Base-by-base conservation (phyloP, 2,329 filamentous ascomycete species). In the Stylonectria norvegica region DNA sequence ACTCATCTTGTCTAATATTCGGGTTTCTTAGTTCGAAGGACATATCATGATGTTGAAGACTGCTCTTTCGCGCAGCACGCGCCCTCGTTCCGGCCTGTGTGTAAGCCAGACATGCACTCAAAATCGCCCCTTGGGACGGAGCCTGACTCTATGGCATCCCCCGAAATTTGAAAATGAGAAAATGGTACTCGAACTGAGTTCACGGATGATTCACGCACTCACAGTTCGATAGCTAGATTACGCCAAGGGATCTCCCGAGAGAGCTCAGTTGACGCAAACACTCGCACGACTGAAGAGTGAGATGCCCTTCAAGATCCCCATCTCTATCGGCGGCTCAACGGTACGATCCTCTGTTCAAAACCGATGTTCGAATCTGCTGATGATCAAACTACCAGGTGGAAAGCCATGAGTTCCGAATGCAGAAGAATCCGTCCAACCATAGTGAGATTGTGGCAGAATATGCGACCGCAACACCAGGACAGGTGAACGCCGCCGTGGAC, bases 141-240 rank as follows among this genome's bases (percentile, higher is more conserved):
- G 34, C 4, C n/a, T 53, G 4, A 50, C 35, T 7, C 38, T 53
- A 0, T 51, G 45, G 48, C 41, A 38, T 8, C 50, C 49, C 23
- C 50, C 50, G 0, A 52, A 42, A 17, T 53, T 53, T 12, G 43
- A 52, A 5, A 53, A 53, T 38, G 50, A 53, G 22, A 53, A 52
- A 20, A 46, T 52, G 37, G 50, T 48, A 41, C 2, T n/a, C n/a
- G n/a, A n/a, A n/a, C n/a, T n/a, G n/a, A n/a, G n/a, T n/a, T n/a
- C n/a, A n/a, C n/a, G n/a, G n/a, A n/a, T n/a, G n/a, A n/a, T n/a
- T n/a, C n/a, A n/a, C n/a, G n/a, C n/a, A n/a, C n/a, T n/a, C n/a
- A n/a, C n/a, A n/a, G n/a, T n/a, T n/a, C n/a, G n/a, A n/a, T 25
- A 53, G 50, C 47, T 50, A 1, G 40, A 52, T 4, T 52, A 52